Evolutionary conservation across 2,329 filamentous ascomycete genomes (phyloP).

Genomic region (Colletotrichum lupini): DNA sequence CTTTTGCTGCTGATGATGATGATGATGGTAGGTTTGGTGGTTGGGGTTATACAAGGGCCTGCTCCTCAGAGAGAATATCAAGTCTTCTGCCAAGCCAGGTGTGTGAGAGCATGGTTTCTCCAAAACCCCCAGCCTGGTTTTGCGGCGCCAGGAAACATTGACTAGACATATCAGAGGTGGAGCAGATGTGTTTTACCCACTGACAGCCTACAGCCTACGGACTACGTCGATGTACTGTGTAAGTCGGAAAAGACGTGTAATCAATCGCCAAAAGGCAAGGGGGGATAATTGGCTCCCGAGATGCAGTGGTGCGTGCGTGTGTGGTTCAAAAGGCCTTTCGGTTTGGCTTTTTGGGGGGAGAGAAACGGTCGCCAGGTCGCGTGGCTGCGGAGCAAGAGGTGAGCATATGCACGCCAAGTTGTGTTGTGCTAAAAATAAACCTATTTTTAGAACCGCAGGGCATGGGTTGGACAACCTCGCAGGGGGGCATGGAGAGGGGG

Average conservation of each 20-base stretch:
- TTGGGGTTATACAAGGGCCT: constrained; percentile 6
- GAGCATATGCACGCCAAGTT: neutral
- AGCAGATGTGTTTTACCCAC: neutral
- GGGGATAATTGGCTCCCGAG: neutral
- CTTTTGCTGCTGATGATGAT: neutral
- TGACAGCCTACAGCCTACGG: neutral
- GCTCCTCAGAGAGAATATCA: neutral
- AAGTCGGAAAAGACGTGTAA: neutral
- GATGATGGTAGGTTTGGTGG: neutral
- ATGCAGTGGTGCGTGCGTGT: neutral
- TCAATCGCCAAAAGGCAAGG: neutral
- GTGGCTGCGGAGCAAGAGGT: constrained; percentile 25
- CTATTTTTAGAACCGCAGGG: constrained; percentile 32
- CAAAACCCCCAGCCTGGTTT: neutral
- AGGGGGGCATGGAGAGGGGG: neutral
- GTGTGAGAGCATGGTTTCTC: constrained; percentile 6
- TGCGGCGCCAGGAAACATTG: neutral
- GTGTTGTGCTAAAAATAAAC: constrained; percentile 32
- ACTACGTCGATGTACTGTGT: too few species aligned
- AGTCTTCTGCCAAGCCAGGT: neutral
- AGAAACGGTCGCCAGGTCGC: constrained; percentile 7
- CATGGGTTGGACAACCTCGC: constrained; percentile 6
- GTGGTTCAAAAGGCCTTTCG: neutral
- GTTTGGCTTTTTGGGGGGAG: neutral
- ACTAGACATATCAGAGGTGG: neutral